These are phyloP conservation scores for Vaccinium darrowii DNA, from an alignment of 148 eudicot species.

Conservation along the genomic window DNA sequence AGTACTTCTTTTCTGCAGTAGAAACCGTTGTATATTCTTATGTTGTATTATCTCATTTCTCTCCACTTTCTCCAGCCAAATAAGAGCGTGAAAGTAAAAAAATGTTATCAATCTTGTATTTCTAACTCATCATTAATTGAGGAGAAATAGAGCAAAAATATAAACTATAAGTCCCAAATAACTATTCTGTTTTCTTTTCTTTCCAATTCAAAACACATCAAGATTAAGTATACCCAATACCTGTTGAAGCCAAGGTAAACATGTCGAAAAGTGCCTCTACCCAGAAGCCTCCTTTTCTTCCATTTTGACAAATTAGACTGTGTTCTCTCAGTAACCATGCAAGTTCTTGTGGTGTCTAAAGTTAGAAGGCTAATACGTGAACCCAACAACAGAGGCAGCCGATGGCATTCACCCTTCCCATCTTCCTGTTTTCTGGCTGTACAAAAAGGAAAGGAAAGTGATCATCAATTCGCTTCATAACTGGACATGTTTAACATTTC, in stretches of 20 bases:
- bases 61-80: background rate
- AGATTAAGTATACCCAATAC: slow-evolving; percentile 28
- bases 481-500: too few relatives aligned
- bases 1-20: background rate
- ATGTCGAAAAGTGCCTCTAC: too few relatives aligned
- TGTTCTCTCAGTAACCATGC: too few relatives aligned
- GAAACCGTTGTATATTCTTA: background rate
- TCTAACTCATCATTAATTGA: background rate
- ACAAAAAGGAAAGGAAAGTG: too few relatives aligned
- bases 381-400: too few relatives aligned
- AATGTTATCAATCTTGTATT: background rate
- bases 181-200: background rate
- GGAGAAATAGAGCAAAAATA: background rate
- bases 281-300: too few relatives aligned
- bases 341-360: too few relatives aligned
- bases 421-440: too few relatives aligned
- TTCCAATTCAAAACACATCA: slow-evolving; percentile 2
- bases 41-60: background rate
- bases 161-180: background rate
- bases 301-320: too few relatives aligned
- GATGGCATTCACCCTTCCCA: too few relatives aligned
- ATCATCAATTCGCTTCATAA: too few relatives aligned
- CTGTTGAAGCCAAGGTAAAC: slow-evolving; percentile 95
- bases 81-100: background rate
- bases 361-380: too few relatives aligned